Conservation (phyloP, 768 basidiomycete species). For the Clitopilus passeckerianus region DNA sequence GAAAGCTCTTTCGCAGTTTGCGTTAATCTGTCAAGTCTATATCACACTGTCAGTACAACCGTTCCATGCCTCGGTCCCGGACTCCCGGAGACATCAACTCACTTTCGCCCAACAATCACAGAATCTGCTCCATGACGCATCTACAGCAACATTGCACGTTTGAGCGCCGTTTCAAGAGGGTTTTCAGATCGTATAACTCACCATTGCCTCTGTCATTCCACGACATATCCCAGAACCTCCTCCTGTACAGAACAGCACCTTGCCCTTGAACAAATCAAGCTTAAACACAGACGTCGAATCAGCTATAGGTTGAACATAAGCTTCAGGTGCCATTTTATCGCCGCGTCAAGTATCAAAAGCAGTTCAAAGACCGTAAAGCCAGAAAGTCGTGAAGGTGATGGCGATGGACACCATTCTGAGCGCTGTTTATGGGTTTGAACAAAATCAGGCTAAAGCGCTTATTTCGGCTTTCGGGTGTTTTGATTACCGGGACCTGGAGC, state of each 20-base stretch:
- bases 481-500: background rate
- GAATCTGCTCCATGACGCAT: slow-evolving; percentile 83
- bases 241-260: slow-evolving; percentile 88
- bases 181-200: slow-evolving; percentile 29
- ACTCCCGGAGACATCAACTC: slow-evolving; percentile 21
- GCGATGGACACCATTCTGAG: background rate
- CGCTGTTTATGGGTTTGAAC: background rate
- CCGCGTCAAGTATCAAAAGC: background rate
- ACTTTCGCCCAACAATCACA: slow-evolving; percentile 86
- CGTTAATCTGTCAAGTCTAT: slow-evolving; percentile 66
- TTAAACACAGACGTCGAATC: slow-evolving; percentile 68
- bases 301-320: slow-evolving; percentile 39
- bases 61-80: background rate
- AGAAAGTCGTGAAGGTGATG: too few relatives aligned
- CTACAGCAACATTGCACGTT: slow-evolving; percentile 25
- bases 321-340: slow-evolving; percentile 33
- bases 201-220: slow-evolving; percentile 79
- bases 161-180: background rate
- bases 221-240: slow-evolving; percentile 93
- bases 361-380: too few relatives aligned
- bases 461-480: background rate
- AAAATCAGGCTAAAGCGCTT: background rate
- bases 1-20: slow-evolving; percentile 70
- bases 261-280: slow-evolving; percentile 80
- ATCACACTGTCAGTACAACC: background rate